phyloP scores from a whole-genome alignment of 257 asterid species.

The Solanum tacnaense region DNA sequence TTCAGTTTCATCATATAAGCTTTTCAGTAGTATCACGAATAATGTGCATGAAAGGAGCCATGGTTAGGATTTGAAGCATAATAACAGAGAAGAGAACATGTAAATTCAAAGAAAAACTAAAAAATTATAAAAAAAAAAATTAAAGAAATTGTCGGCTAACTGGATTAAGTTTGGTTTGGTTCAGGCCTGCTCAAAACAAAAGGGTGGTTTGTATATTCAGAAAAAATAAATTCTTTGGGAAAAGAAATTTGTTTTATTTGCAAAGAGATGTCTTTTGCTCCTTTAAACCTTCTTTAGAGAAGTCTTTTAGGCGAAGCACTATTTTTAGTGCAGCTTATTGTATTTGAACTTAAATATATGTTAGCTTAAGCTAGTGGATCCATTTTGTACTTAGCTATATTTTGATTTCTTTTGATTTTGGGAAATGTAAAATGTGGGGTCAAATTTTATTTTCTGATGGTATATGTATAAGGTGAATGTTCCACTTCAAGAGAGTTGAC shows the following conservation, averaged over 20 bases:
- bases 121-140: not conserved
- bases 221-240: not conserved
- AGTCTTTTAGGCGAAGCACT: not conserved
- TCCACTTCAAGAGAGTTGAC: not conserved
- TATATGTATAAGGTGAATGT: not conserved
- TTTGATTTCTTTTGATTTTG: not conserved
- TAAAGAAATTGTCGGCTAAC: not conserved
- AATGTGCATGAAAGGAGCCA: not conserved
- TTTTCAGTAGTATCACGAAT: not conserved
- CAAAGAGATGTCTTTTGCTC: not conserved
- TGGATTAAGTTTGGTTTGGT: not conserved
- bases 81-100: not conserved
- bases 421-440: not conserved
- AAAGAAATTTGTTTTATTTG: not conserved
- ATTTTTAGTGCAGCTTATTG: not conserved
- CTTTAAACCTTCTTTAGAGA: not conserved
- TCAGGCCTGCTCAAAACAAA: not conserved
- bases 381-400: not conserved
- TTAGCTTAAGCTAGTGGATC: not conserved
- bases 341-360: not conserved
- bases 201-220: not conserved
- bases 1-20: not conserved
- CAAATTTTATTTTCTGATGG: not conserved
- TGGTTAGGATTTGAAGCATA: not conserved
- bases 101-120: not conserved